phyloP scores from a whole-genome alignment of 768 basidiomycete species.

The Leccinum disarticulatum region DNA sequence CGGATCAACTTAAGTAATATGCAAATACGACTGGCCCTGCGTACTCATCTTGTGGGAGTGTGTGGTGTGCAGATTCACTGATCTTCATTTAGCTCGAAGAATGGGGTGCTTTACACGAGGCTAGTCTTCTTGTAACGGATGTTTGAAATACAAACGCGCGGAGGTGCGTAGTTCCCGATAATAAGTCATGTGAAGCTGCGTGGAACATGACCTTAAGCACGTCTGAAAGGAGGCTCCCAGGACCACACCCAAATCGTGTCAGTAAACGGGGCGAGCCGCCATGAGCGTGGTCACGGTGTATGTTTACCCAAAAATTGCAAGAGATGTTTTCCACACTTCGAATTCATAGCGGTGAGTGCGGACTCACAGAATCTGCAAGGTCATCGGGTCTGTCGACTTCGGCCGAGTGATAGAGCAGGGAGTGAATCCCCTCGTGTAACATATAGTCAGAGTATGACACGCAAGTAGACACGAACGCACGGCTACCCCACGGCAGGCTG shows the following conservation, averaged over 20 bases:
- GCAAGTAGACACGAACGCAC: background rate
- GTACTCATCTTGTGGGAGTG: background rate
- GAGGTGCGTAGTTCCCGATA: background rate
- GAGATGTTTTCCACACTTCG: background rate
- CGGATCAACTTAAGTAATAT: background rate
- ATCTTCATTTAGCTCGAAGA: background rate
- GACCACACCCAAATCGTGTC: background rate
- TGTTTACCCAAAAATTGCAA: background rate
- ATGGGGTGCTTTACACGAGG: background rate
- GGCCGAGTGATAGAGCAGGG: constrained; percentile 15
- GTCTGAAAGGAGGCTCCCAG: background rate
- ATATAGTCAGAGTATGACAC: constrained; percentile 17
- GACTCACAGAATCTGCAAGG: constrained; percentile 23
- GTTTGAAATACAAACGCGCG: background rate
- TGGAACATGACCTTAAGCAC: background rate
- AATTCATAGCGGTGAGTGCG: too few species aligned
- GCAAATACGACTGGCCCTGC: background rate
- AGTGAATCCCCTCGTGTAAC: constrained; percentile 12
- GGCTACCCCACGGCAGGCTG: too few species aligned
- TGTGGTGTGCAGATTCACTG: background rate
- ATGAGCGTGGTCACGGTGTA: background rate
- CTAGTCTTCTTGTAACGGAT: background rate
- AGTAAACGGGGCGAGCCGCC: background rate
- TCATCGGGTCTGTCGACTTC: constrained; percentile 13
- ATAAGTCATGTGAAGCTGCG: background rate